Evolutionary conservation across 495 filamentous ascomycete genomes (phyloP), one percentile per base, ranked within the genome.

Genomic region (Podospora pseudocomata): DNA sequence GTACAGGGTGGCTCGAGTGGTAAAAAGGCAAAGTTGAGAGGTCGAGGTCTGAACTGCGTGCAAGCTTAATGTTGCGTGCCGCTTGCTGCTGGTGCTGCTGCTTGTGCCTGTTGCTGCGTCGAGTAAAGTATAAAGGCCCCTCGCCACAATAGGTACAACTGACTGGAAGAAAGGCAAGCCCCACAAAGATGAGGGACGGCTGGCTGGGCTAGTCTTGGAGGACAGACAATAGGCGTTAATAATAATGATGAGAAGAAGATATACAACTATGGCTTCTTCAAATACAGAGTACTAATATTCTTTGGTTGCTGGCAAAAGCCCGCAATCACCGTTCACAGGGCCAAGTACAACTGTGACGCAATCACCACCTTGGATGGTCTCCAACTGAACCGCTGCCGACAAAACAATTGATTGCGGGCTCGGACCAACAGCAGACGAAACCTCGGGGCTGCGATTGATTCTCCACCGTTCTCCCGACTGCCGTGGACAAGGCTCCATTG

Each of bases 101-200:
- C 30, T 32, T 56, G 54, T 56, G 54, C 16, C 15, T 18, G 54
- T 56, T 56, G 54, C 54, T 20, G 54, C 19, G 16, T 18, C 54
- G 54, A 5, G 19, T 18, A 64, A 65, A 63, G 32, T 13, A 23
- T 49, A 70, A 65, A 65, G 53, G 16, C 56, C 28, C 55, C 59
- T 70, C 68, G 54, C 60, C 55, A 65, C 39, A 57, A 60, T 6
- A 58, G 15, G n/a, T 49, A 16, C 39, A 49, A 49, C 39, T 32
- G 23, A 23, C 23, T 58, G 23, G n/a, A 58, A 58, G 55, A 58
- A 54, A 26, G 67, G 28, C 39, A 30, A 57, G 39, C 34, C 63
- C 63, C 63, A 65, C 63, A 65, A 65, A 65, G 63, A 44, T 18
- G 63, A 65, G n/a, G 55, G 55, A 58, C 11, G n/a, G 55, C 23